Percentiles rank a stretch among this genome's conserved stretches.
These are phyloP conservation scores for Cercophora newfieldiana DNA, from an alignment of 495 filamentous ascomycete genomes.

Conservation along the genomic window DNA sequence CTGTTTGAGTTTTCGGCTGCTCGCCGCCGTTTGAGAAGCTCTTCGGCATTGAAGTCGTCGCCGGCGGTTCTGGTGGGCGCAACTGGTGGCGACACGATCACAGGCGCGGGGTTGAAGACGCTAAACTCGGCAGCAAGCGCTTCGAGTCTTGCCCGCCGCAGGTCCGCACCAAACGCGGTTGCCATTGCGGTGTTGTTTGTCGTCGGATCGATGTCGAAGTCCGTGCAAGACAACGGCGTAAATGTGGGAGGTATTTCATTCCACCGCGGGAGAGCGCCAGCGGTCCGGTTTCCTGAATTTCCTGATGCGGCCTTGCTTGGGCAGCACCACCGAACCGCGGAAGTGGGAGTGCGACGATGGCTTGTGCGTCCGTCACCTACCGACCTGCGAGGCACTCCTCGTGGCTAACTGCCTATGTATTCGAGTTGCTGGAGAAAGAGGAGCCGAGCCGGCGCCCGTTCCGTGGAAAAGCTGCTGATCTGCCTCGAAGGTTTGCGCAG, in stretches of 20 bases:
- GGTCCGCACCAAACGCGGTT: conserved; percentile 27
- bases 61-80: conserved; percentile 35
- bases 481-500: conserved; percentile 7
- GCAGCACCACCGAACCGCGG: neutral
- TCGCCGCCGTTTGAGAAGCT: conserved; percentile 45
- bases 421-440: neutral
- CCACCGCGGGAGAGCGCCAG: neutral
- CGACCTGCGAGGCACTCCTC: neutral
- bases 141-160: conserved; percentile 37
- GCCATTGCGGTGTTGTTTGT: conserved; percentile 16
- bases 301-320: neutral
- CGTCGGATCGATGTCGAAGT: neutral
- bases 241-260: neutral
- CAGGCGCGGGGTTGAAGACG: conserved; percentile 29
- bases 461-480: neutral
- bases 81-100: conserved; percentile 23
- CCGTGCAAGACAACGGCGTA: neutral
- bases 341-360: neutral
- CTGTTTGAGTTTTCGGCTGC: conserved; percentile 30
- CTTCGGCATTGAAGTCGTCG: conserved; percentile 46
- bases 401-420: neutral
- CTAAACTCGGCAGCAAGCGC: conserved; percentile 40
- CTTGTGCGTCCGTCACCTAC: too few species aligned
- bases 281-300: neutral
- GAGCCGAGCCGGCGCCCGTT: neutral